Conservation (phyloP, 352 stramenopile species). For the Phytophthora cactorum region DNA sequence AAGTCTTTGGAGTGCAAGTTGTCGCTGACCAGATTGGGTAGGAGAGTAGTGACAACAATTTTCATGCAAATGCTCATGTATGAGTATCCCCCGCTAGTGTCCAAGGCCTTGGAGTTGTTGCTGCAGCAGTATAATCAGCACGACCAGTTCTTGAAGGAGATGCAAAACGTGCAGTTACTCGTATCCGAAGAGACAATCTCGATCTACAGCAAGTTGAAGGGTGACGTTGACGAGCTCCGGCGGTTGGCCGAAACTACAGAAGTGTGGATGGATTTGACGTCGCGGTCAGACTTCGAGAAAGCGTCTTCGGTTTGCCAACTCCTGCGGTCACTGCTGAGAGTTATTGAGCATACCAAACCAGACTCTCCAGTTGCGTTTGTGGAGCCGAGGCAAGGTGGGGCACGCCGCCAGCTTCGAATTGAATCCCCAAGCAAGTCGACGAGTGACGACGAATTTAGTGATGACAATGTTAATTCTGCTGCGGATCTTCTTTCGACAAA, state of each 20-base stretch:
- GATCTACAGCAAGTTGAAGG: conserved; percentile 73
- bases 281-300: conserved; percentile 72
- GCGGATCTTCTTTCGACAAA: conserved; percentile 31
- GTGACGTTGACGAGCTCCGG: conserved; percentile 67
- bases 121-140: conserved; percentile 80
- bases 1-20: conserved; percentile 66
- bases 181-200: conserved; percentile 66
- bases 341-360: conserved; percentile 37
- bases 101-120: conserved; percentile 73
- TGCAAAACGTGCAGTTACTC: conserved; percentile 68
- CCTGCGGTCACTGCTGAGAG: conserved; percentile 46
- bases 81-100: conserved; percentile 74
- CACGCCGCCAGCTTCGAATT: conserved; percentile 24
- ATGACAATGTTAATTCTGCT: conserved; percentile 24
- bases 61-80: conserved; percentile 86
- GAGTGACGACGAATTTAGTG: conserved; percentile 16
- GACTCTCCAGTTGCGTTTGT: background rate
- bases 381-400: background rate
- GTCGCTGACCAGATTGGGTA: conserved; percentile 52
- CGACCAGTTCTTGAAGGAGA: conserved; percentile 68
- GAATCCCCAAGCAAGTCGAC: conserved; percentile 13
- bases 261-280: conserved; percentile 86
- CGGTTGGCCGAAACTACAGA: conserved; percentile 75
- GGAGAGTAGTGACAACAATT: conserved; percentile 56
- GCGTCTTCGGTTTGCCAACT: conserved; percentile 53